These are phyloP conservation scores for Blastobotrys illinoisensis DNA, from an alignment of 1,139 yeast species.

Conservation along the genomic window DNA sequence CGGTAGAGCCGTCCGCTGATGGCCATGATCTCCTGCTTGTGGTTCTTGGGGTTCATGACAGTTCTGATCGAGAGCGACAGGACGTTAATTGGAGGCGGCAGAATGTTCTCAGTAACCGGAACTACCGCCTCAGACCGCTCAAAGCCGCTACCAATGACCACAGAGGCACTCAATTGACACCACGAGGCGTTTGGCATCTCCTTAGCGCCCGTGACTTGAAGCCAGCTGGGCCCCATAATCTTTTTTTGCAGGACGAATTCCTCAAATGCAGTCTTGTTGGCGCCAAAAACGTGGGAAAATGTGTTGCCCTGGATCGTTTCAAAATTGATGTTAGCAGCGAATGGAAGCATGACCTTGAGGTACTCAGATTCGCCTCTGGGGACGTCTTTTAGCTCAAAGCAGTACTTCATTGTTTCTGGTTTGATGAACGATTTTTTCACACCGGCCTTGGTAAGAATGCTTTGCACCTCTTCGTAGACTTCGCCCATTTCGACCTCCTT, in stretches of 20 bases:
- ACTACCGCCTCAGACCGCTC: slow-evolving; percentile 43
- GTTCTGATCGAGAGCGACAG: slow-evolving; percentile 80
- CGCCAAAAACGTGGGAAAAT: slow-evolving; percentile 76
- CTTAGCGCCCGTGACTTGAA: slow-evolving; percentile 61
- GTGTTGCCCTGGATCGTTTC: slow-evolving; percentile 5
- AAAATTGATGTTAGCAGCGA: slow-evolving; percentile 32
- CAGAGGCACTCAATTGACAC: slow-evolving; percentile 56
- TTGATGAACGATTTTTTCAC: slow-evolving; percentile 61
- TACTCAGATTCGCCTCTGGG: slow-evolving; percentile 73
- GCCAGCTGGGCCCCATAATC: slow-evolving; percentile 98
- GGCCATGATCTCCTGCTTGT: slow-evolving; percentile 83
- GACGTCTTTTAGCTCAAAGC: slow-evolving; percentile 76
- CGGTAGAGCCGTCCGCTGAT: slow-evolving; percentile 62
- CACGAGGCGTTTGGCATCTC: slow-evolving; percentile 66
- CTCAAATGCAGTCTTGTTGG: slow-evolving; percentile 70
- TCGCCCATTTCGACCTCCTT: slow-evolving; percentile 51
- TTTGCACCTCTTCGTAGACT: slow-evolving; percentile 71
- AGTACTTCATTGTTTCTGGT: slow-evolving; percentile 72
- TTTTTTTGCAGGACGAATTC: slow-evolving; percentile 76
- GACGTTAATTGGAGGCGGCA: slow-evolving; percentile 59
- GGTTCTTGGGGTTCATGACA: slow-evolving; percentile 59
- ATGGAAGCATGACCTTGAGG: slow-evolving; percentile 73
- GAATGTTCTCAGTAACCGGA: slow-evolving; percentile 38
- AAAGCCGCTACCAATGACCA: slow-evolving; percentile 8
- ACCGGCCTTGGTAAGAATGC: slow-evolving; percentile 57